Evolutionary conservation across 2,329 filamentous ascomycete genomes (phyloP).

Genomic region (Basipetospora chlamydospora): DNA sequence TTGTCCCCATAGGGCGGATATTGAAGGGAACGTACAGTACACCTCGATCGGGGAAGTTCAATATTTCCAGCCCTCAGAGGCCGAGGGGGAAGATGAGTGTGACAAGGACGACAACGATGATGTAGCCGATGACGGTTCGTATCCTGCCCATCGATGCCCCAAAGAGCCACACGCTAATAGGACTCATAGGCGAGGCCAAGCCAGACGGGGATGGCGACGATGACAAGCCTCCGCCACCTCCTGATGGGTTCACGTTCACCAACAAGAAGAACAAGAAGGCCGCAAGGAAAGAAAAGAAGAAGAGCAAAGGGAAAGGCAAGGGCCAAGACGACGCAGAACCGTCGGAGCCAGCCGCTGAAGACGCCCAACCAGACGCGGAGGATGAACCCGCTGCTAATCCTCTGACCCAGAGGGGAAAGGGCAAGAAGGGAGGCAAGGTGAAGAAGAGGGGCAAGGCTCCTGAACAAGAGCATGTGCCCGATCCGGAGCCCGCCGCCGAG

Average conservation of each 20-base stretch:
- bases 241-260: no score
- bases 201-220: no score
- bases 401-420: background rate
- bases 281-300: constrained; percentile 7
- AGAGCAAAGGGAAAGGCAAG: constrained; percentile 3
- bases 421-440: background rate
- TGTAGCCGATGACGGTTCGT: background rate
- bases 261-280: constrained; percentile 23
- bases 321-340: background rate
- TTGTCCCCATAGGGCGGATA: constrained; percentile 3
- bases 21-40: constrained; percentile 5
- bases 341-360: background rate
- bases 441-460: constrained; percentile 1
- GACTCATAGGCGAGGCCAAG: no score
- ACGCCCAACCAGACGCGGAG: background rate
- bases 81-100: constrained; percentile 1
- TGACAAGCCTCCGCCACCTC: no score
- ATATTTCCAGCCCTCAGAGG: background rate
- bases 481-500: constrained; percentile 6
- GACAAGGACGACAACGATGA: background rate
- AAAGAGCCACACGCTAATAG: no score
- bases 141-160: no score
- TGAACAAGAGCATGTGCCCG: constrained; percentile 5
- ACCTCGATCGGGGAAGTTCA: constrained; percentile 1
- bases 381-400: background rate